These are phyloP conservation scores for Ascobolus immersus DNA, from an alignment of 495 filamentous ascomycete species.

Conservation along the genomic window DNA sequence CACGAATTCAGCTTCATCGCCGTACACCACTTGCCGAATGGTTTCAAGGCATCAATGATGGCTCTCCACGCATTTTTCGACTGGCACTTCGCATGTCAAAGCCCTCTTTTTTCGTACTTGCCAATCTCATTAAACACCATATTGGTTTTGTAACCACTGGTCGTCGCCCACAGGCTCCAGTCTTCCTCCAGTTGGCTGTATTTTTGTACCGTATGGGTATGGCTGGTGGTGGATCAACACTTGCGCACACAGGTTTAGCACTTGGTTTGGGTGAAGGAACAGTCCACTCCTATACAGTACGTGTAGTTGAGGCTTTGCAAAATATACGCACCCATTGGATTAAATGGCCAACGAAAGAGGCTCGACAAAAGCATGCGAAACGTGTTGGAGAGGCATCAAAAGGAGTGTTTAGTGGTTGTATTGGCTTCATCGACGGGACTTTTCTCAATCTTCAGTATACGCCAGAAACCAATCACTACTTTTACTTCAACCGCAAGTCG, in stretches of 20 bases:
- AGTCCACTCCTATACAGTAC: neutral
- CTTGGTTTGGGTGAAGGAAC: neutral
- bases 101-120: too few species aligned
- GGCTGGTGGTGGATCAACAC: neutral
- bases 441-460: conserved; percentile 1
- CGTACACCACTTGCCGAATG: too few species aligned
- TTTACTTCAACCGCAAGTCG: neutral
- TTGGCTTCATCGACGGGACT: conserved; percentile 1
- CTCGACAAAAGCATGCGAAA: neutral
- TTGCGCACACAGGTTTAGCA: neutral
- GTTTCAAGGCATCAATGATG: too few species aligned
- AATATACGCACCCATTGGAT: neutral
- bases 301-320: neutral
- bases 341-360: neutral
- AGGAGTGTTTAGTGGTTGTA: neutral
- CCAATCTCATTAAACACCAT: too few species aligned
- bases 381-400: neutral
- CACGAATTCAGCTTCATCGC: too few species aligned
- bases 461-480: neutral
- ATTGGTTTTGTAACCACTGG: too few species aligned
- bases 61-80: too few species aligned
- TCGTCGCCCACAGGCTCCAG: too few species aligned
- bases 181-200: conserved; percentile 2
- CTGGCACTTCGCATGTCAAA: too few species aligned
- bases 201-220: neutral